phyloP scores from a whole-genome alignment of 805 yeast species.

The Candida pseudofarinosa region DNA sequence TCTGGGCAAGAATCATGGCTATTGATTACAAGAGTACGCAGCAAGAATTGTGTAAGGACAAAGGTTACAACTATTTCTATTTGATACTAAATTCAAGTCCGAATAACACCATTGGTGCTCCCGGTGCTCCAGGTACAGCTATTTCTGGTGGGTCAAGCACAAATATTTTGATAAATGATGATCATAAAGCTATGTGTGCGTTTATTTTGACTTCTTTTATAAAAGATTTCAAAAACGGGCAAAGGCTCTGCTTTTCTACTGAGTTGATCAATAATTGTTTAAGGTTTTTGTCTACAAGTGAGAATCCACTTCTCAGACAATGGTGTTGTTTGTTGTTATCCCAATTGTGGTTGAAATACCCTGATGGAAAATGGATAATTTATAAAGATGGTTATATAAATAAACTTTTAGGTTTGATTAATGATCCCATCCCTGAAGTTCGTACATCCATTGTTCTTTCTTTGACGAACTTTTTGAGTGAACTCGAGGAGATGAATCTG shows the following conservation, averaged over 20 bases:
- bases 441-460: slow-evolving; percentile 79
- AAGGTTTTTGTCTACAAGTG: slow-evolving; percentile 63
- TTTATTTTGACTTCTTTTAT: slow-evolving; percentile 83
- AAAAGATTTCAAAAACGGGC: slow-evolving; percentile 75
- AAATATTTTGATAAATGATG: slow-evolving; percentile 53
- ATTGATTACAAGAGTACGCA: slow-evolving; percentile 89
- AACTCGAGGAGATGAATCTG: slow-evolving; percentile 15
- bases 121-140: slow-evolving; percentile 28
- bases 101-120: slow-evolving; percentile 25
- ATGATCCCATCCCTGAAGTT: slow-evolving; percentile 94
- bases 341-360: slow-evolving; percentile 67
- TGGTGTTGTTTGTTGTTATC: slow-evolving; percentile 85
- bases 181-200: slow-evolving; percentile 94
- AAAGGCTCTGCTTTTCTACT: slow-evolving; percentile 68
- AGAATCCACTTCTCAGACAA: slow-evolving; percentile 82
- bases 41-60: slow-evolving; percentile 86
- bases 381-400: slow-evolving; percentile 60
- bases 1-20: slow-evolving; percentile 97
- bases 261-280: slow-evolving; percentile 69
- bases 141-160: slow-evolving; percentile 14
- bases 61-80: slow-evolving; percentile 83
- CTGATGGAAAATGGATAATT: slow-evolving; percentile 71
- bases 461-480: slow-evolving; percentile 62
- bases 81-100: slow-evolving; percentile 58
- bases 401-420: slow-evolving; percentile 52